Evolutionary conservation across 768 basidiomycete species (phyloP), one percentile per base, ranked within the genome.

Genomic region (Amylocystis lapponica): DNA sequence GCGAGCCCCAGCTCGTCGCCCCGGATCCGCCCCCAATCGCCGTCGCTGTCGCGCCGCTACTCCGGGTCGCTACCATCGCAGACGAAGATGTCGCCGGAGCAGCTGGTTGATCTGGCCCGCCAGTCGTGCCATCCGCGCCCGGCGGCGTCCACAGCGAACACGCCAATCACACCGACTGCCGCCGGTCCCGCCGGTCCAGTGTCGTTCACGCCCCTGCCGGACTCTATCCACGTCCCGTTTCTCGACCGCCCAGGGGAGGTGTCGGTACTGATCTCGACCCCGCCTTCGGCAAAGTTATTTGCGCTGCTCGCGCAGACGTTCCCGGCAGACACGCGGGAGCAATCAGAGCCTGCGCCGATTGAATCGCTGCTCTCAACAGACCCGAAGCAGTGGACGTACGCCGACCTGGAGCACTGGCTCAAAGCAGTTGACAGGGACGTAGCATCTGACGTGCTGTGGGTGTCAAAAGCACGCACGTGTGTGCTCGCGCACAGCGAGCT

Each of bases 231-330:
- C 52, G 77, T 96, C 12, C 92, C 92, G 1, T 96, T 92, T 64
- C 73, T 94, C 49, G 83, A 94, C 50, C 80, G 92, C 16, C 75
- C 88, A 0, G 63, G 68, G 0, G 92, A 96, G 56, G 89, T 94
- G 1, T 50, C 73, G 4, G 66, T 76, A 8, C 72, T 96, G 22
- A 76, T 93, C 45, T 69, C 73, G 17, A 71, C 65, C 11, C 78
- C 71, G 3, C 86, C 81, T 4, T 85, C 82, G 43, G 74, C 74
- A 47, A 82, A 81, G 47, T 68, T 92, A 3, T 81, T 90, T 47
- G 70, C 81, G 5, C 74, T 90, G 16, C 74, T 91, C 22, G 72
- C 78, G 0, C 83, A 90, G 61, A 86, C 80, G 0, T 83, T 88
- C 44, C 74, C 72, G 30, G 30, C 60, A 8, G 55, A 57, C 4